Base-by-base conservation (phyloP, 2,329 filamentous ascomycete species). In the Rhynchosporium secalis region DNA sequence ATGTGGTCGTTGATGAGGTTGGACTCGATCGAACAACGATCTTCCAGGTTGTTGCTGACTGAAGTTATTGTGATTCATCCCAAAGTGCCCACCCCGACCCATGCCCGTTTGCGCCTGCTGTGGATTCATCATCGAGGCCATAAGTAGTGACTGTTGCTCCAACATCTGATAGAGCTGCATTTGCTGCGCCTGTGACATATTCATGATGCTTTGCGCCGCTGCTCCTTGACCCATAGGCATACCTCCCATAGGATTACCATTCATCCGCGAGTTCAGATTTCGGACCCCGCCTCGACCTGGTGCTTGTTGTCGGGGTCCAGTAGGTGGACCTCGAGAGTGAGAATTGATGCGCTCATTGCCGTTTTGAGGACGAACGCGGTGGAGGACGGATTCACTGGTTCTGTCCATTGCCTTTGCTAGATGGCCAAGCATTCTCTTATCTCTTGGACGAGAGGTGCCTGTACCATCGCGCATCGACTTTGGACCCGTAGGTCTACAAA, bases 101-200 rank as follows among this genome's bases (percentile, higher is more conserved):
- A 83, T 84, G 8, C 41, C 56, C 56, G 49, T 58, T n/a, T 49
- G 47, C 15, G 29, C 26, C 73, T 88, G 82, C 68, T 86, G 83
- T 47, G 72, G 71, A 51, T 70, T 68, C 43, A 74, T 71, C 70
- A 91, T 81, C 71, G 93, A 88, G 60, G 86, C 85, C 85, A 96
- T 92, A 85, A 96, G 90, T 64, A 89, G 86, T 56, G 90, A 91
- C 72, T 96, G 91, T 73, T 96, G 90, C 76, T 96, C 91, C 66
- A 95, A 84, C 78, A 96, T 84, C 47, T 86, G 82, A 79, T 90
- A 87, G 59, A 92, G 80, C 62, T 89, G 85, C 80, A 91, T 86
- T 72, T 94, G 81, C 77, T 91, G 83, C 78, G 89, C 79, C 75
- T 85, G 78, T 76, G 77, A 86, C 80, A 89, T 84, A 62, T 75